phyloP scores from a whole-genome alignment of 2,329 filamentous ascomycete species.

The Paracamarosporium sp. region DNA sequence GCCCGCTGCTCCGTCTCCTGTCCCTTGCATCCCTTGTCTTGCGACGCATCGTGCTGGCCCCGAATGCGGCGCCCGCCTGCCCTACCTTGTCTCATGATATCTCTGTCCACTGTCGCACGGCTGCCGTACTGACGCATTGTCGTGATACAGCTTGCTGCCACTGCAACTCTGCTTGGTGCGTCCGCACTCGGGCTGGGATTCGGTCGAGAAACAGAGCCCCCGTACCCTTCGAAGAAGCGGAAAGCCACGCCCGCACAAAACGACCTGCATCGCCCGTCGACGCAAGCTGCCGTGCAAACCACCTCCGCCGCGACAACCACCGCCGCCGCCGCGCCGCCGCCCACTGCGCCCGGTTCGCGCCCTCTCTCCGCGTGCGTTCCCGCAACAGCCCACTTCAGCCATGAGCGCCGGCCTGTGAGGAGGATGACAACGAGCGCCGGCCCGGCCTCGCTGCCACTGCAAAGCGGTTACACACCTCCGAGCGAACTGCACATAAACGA shows the following conservation, averaged over 20 bases:
- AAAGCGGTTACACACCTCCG: constrained; percentile 26
- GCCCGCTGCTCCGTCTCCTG: neutral
- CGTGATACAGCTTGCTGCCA: constrained; percentile 64
- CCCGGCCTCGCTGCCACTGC: constrained; percentile 23
- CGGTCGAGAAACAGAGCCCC: constrained; percentile 55
- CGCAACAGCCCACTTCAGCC: constrained; percentile 30
- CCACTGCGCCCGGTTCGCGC: constrained; percentile 30
- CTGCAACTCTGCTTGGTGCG: constrained; percentile 66
- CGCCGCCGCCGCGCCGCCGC: constrained; percentile 30
- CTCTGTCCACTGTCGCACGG: constrained; percentile 31
- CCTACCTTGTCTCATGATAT: constrained; percentile 30
- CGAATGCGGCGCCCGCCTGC: constrained; percentile 33
- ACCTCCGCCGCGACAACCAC: constrained; percentile 26
- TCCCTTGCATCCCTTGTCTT: constrained; percentile 31
- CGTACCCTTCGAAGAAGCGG: constrained; percentile 47
- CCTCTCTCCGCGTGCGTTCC: constrained; percentile 32
- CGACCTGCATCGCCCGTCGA: constrained; percentile 32
- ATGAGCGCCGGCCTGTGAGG: constrained; percentile 42
- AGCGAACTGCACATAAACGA: constrained; percentile 33
- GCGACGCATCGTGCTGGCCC: constrained; percentile 26
- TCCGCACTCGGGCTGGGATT: constrained; percentile 66
- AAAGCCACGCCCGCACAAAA: constrained; percentile 44
- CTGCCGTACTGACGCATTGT: constrained; percentile 45
- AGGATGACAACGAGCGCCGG: constrained; percentile 43
- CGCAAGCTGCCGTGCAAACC: constrained; percentile 37